Evolutionary conservation across 2,329 filamentous ascomycete species (phyloP), one percentile per base, ranked within the genome.

Genomic region (Pezicula neosporulosa): DNA sequence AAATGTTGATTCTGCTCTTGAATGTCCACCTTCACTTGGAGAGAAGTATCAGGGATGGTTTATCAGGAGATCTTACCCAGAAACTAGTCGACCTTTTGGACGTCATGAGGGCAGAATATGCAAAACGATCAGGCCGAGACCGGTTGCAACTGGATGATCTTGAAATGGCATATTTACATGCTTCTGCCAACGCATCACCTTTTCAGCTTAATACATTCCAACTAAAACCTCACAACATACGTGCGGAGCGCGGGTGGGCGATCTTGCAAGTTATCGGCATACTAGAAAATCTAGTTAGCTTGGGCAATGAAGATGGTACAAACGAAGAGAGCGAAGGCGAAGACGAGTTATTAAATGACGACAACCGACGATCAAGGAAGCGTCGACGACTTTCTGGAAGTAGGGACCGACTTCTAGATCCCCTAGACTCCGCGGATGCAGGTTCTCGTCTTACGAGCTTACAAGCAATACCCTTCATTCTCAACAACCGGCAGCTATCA

Each of bases 101-200:
- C 42, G 75, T 79, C 4, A 70, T 99, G n/a, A 87, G 86, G 73
- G 72, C 72, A 8, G 93, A 97, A 62, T 97, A 97, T 68, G 77
- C 82, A 4, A 85, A 77, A 56, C 80, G 90, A 54, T 76, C 83
- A 35, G 83, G 88, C 44, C 82, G 83, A 52, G 85, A 89, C 44
- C 81, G 86, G 36, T 75, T 97, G 10, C 87, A 90, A 56, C 71
- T 95, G n/a, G 83, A 89, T 54, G 89, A 97, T 60, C 66, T 97
- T 66, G 76, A 62, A 60, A 66, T 63, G 62, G 73, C 63, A 64
- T 75, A 56, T 51, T 60, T 48, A 69, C 74, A 60, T 37, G 44
- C 51, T 15, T 38, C 36, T 16, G 41, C n/a, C 16, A 38, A 49
- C 47, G 21, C 15, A n/a, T 49, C 44, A 4, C 57, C 74, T 69